A percentile compares a stretch with the other conserved stretches of the same genome.
These are phyloP conservation scores for Malus hybrid DNA, from an alignment of 331 rosid genomes.

Conservation along the genomic window DNA sequence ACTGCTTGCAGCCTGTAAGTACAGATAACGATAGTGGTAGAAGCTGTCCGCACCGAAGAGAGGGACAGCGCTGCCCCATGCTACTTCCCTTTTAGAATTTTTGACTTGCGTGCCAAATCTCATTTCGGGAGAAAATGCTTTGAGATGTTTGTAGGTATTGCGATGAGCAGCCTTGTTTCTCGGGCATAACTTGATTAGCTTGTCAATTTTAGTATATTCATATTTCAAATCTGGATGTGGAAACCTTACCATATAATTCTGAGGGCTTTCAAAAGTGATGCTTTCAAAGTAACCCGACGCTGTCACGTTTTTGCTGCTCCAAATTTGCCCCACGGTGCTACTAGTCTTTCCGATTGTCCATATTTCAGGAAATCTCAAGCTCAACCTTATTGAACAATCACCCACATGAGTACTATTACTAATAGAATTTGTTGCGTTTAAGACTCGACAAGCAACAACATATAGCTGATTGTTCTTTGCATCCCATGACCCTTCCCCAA, in stretches of 20 bases:
- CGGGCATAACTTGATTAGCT: conserved; percentile 26
- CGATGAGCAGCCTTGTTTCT: conserved; percentile 1
- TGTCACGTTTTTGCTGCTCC: conserved; percentile 30
- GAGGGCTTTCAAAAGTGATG: conserved; percentile 23
- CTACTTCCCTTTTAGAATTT: neutral
- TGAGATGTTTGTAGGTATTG: conserved; percentile 10
- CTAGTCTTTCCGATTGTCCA: conserved; percentile 37
- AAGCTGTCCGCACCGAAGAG: conserved; percentile 22
- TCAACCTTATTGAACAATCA: conserved; percentile 39
- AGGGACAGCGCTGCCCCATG: conserved; percentile 21
- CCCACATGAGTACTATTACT: conserved; percentile 12
- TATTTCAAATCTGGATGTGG: conserved; percentile 16
- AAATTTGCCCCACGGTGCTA: conserved; percentile 35
- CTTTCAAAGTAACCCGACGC: conserved; percentile 26
- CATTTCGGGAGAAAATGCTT: conserved; percentile 31
- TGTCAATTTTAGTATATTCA: conserved; percentile 28
- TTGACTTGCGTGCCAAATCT: conserved; percentile 29
- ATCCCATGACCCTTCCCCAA: conserved; percentile 67
- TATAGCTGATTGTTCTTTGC: conserved; percentile 19
- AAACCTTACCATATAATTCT: neutral
- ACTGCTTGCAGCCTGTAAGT: neutral
- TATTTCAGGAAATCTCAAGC: conserved; percentile 26
- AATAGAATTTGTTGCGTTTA: neutral
- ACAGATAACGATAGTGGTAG: neutral
- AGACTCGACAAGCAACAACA: conserved; percentile 39